phyloP scores from a whole-genome alignment of 306 rosid genomes.

The Abrus pulchellus region DNA sequence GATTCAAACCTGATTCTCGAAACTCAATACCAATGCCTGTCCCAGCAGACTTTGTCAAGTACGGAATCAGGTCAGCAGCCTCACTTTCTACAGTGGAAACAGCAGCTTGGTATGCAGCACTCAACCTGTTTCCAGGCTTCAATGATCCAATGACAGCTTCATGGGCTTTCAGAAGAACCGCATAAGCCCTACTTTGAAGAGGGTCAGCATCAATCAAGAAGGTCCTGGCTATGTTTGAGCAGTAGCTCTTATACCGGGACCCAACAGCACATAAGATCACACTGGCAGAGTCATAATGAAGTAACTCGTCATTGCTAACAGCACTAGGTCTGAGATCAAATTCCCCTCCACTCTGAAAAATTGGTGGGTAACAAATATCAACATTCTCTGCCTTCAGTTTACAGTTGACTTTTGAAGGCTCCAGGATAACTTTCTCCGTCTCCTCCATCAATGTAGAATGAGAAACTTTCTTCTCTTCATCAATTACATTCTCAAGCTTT shows the following conservation, averaged over 20 bases:
- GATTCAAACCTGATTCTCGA: conserved; percentile 91
- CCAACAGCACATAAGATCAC: conserved; percentile 94
- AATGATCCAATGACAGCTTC: conserved; percentile 74
- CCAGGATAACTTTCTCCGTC: conserved; percentile 86
- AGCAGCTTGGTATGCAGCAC: conserved; percentile 81
- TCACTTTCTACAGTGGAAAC: conserved; percentile 83
- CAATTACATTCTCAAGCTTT: conserved; percentile 90
- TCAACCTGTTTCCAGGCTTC: conserved; percentile 76
- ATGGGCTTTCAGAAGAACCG: conserved; percentile 88
- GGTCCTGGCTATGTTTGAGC: conserved; percentile 90
- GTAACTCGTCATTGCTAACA: conserved; percentile 88
- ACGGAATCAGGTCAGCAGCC: conserved; percentile 74
- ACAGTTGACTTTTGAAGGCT: conserved; percentile 80
- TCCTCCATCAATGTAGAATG: conserved; percentile 93
- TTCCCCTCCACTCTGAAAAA: conserved; percentile 93
- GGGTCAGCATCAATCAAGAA: conserved; percentile 89
- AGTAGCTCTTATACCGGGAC: conserved; percentile 90
- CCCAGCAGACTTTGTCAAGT: conserved; percentile 88
- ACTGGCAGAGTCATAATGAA: conserved; percentile 84
- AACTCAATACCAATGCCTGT: conserved; percentile 96
- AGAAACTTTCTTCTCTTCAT: conserved; percentile 84
- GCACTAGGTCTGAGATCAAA: conserved; percentile 98
- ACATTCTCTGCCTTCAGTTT: conserved; percentile 87
- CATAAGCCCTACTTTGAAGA: conserved; percentile 87
- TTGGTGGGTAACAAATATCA: conserved; percentile 95